Percentiles rank a stretch among this genome's conserved stretches.
These are phyloP conservation scores for Teunomyces pallodes DNA, from an alignment of 805 yeast genomes.

Conservation along the genomic window DNA sequence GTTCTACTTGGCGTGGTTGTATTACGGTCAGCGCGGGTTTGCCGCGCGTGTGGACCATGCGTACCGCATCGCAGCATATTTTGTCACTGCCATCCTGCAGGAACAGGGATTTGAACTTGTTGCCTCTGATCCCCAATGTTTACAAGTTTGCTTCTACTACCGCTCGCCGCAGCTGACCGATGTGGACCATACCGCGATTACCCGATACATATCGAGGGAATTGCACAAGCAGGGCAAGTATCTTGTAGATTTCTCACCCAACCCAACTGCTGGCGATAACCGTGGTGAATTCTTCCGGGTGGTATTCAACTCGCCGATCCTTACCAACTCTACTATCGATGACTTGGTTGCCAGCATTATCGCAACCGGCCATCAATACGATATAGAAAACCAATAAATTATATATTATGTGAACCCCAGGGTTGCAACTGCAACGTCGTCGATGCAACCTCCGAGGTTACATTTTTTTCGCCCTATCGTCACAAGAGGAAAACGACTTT, in stretches of 20 bases:
- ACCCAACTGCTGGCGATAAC: constrained; percentile 43
- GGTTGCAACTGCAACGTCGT: background rate
- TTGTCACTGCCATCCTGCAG: constrained; percentile 43
- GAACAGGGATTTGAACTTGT: constrained; percentile 53
- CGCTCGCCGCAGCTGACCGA: constrained; percentile 38
- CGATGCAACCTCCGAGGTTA: background rate
- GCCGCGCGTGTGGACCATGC: constrained; percentile 71
- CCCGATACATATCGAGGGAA: constrained; percentile 59
- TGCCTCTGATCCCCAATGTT: constrained; percentile 55
- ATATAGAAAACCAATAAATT: background rate
- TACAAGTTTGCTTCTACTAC: constrained; percentile 82
- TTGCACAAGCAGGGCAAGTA: constrained; percentile 65
- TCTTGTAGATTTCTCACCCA: constrained; percentile 77
- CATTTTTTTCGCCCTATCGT: background rate
- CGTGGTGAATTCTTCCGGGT: constrained; percentile 82
- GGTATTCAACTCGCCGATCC: constrained; percentile 72
- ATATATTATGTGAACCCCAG: background rate
- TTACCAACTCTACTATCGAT: constrained; percentile 33
- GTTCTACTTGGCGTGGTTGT: constrained; percentile 76
- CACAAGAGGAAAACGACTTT: background rate
- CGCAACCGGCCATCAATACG: constrained; percentile 1
- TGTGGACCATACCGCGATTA: constrained; percentile 44
- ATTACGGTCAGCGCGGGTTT: constrained; percentile 71
- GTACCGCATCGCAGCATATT: constrained; percentile 58
- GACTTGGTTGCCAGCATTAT: constrained; percentile 34